Conservation (phyloP, 1,284 basidiomycete genomes). For the Ceratobasidium sp. region DNA sequence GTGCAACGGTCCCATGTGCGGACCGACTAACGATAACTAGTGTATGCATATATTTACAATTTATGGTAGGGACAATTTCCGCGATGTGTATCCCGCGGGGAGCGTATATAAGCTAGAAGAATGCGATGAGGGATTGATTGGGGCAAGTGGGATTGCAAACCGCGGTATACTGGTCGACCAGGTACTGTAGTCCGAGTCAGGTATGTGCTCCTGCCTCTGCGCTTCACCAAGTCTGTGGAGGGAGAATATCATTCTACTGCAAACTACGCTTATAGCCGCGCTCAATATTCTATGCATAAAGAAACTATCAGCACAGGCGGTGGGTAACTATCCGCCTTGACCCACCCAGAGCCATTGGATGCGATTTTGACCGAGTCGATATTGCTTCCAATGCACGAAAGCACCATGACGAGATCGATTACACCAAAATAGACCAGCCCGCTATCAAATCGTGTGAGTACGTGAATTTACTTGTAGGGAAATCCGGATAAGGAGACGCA, state of each 20-base stretch:
- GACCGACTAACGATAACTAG: too few relatives aligned
- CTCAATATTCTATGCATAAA: background rate
- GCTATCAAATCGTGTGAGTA: background rate
- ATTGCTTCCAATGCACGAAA: slow-evolving; percentile 1
- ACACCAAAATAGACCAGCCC: background rate
- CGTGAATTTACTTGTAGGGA: background rate
- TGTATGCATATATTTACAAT: too few relatives aligned
- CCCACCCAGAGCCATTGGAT: slow-evolving; percentile 16
- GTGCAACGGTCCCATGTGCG: too few relatives aligned
- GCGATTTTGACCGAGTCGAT: slow-evolving; percentile 2
- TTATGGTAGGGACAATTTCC: too few relatives aligned
- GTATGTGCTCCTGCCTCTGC: background rate
- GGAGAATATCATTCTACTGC: slow-evolving; percentile 16
- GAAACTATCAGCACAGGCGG: background rate
- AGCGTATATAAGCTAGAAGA: too few relatives aligned
- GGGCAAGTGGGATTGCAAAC: slow-evolving; percentile 8
- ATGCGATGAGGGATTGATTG: too few relatives aligned
- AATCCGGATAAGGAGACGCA: too few relatives aligned
- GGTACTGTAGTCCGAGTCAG: background rate
- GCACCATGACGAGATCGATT: background rate
- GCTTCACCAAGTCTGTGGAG: slow-evolving; percentile 1
- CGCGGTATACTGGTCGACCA: background rate
- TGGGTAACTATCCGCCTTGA: background rate
- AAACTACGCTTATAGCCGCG: slow-evolving; percentile 1
- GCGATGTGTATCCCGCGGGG: too few relatives aligned